Evolutionary conservation across 2,329 filamentous ascomycete species (phyloP), one percentile per base, ranked within the genome.

Genomic region (Ophiostoma himal-ulmi): DNA sequence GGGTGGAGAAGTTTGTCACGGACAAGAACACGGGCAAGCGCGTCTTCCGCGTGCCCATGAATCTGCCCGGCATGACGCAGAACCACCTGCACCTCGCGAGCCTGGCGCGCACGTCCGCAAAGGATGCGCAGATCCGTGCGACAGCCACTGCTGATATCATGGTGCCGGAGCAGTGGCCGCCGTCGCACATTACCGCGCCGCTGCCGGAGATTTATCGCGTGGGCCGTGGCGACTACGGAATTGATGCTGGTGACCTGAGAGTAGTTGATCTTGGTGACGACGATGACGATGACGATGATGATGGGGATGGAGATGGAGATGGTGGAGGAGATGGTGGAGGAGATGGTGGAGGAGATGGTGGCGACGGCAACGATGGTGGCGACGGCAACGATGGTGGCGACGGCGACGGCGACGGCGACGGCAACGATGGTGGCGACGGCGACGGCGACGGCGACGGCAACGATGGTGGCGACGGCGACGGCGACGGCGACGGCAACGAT

Each of bases 41-140:
- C 30, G 30, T 72, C 0, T 74, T 52, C 69, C 69, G 68, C 52
- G 26, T 68, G 70, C 71, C 72, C 26, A 69, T 74, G 72, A 74
- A 74, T 69, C 13, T 48, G 14, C 34, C 26, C 22, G 5, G 6
- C n/a, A 44, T 65, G 20, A 65, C 62, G 13, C 37, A 48, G 20
- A 44, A 66, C 64, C n/a, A 66, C n/a, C 17, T 39, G 11, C 57
- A 34, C 26, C 26, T 62, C 11, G 22, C 8, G 11, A 34, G 13
- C 20, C 17, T 67, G 65, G 8, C 37, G 37, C 26, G 22, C 48
- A 13, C 57, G 5, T n/a, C 22, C 20, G 26, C 36, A 13, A 60
- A 14, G 39, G 67, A 66, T 17, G n/a, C 2, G 14, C 57, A 62
- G 57, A 60, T 41, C 22, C 26, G 3, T 11, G 62, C 26, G 2